A percentile compares a stretch with the other conserved stretches of the same genome.
Conservation (phyloP, 2,329 filamentous ascomycete genomes). For the Fusarium verticillioides region DNA sequence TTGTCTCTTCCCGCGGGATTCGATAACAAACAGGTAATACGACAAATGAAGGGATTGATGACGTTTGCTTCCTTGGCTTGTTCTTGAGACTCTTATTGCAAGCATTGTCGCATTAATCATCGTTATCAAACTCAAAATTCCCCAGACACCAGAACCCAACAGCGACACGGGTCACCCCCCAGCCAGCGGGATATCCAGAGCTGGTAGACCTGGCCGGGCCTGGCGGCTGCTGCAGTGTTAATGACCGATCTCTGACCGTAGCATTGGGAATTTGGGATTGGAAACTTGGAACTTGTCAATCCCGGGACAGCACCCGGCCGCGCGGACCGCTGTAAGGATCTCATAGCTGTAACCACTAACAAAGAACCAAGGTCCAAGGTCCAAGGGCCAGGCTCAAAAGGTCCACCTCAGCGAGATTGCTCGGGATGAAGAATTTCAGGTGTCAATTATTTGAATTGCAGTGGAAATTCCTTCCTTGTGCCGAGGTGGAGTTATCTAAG, state of each 20-base stretch:
- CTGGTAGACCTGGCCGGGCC: background rate
- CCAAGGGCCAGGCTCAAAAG: constrained; percentile 4
- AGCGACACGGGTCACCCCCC: background rate
- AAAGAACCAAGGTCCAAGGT: background rate
- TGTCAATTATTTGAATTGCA: constrained; percentile 5
- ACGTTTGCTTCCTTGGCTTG: constrained; percentile 10
- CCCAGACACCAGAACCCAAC: background rate
- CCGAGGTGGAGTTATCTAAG: constrained; percentile 13
- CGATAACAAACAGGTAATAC: background rate
- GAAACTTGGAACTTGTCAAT: constrained; percentile 24
- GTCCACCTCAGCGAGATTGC: constrained; percentile 35
- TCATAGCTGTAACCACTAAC: background rate
- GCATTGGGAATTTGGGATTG: constrained; percentile 18
- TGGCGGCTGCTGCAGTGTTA: constrained; percentile 10
- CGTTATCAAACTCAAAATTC: constrained; percentile 17
- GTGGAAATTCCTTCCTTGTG: background rate
- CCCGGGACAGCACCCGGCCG: constrained; percentile 14
- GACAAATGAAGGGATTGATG: constrained; percentile 5
- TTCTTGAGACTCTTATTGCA: constrained; percentile 2
- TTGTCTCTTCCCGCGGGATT: background rate
- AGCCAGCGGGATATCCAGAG: constrained; percentile 4
- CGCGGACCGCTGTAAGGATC: constrained; percentile 19
- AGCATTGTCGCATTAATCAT: constrained; percentile 25
- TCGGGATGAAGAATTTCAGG: constrained; percentile 17
- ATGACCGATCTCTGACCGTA: constrained; percentile 17